phyloP scores from a whole-genome alignment of 371 early-diverging fungal genomes.

The Capillidium rhysosporum region DNA sequence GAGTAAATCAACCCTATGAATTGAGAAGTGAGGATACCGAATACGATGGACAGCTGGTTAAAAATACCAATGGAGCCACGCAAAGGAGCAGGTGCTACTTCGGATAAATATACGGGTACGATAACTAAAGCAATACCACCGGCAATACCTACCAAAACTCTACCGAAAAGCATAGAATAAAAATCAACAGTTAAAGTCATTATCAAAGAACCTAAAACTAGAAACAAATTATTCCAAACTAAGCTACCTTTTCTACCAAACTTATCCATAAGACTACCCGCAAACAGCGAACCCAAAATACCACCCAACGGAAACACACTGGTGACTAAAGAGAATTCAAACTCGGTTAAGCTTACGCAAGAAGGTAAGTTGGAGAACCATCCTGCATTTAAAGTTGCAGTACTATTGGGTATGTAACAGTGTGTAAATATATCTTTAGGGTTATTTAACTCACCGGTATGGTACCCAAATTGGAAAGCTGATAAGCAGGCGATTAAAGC shows the following conservation, averaged over 20 bases:
- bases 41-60: conserved; percentile 67
- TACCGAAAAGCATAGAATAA: conserved; percentile 35
- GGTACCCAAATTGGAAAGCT: conserved; percentile 65
- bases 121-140: conserved; percentile 63
- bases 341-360: conserved; percentile 68
- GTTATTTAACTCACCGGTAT: conserved; percentile 62
- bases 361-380: conserved; percentile 18
- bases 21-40: conserved; percentile 57
- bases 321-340: conserved; percentile 42
- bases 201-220: conserved; percentile 35
- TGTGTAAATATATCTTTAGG: conserved; percentile 45
- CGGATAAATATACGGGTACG: conserved; percentile 70
- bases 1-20: conserved; percentile 36
- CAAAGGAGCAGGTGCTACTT: conserved; percentile 48
- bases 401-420: conserved; percentile 13
- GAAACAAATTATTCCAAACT: conserved; percentile 34
- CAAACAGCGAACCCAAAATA: conserved; percentile 52
- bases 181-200: conserved; percentile 34
- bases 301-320: conserved; percentile 62
- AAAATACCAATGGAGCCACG: conserved; percentile 54
- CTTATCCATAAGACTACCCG: conserved; percentile 39
- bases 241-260: conserved; percentile 55
- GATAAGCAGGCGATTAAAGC: conserved; percentile 13
- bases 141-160: conserved; percentile 71
- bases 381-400: background rate